A percentile compares a stretch with the other conserved stretches of the same genome.
Conservation (phyloP, 768 basidiomycete species). For the Amanita thiersii region DNA sequence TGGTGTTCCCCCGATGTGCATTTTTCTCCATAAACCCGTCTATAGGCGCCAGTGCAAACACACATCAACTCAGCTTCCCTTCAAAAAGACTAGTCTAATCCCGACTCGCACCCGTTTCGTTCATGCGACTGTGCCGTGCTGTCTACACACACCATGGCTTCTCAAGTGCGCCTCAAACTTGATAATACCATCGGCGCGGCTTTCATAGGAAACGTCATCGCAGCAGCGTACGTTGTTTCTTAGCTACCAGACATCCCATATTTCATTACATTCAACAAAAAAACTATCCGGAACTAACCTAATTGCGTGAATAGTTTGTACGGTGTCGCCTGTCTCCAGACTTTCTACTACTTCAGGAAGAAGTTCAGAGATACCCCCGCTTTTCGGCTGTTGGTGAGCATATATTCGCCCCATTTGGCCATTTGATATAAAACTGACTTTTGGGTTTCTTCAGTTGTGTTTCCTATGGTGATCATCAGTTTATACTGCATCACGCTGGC, state of each 20-base stretch:
- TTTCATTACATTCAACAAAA: too few relatives aligned
- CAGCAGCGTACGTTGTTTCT: conserved; percentile 24
- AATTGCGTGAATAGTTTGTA: conserved; percentile 24
- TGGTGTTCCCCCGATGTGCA: too few relatives aligned
- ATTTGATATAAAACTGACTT: neutral
- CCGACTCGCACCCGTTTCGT: too few relatives aligned
- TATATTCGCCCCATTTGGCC: neutral
- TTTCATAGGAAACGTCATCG: conserved; percentile 32
- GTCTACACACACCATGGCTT: neutral
- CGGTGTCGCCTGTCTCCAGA: conserved; percentile 33
- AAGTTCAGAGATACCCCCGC: conserved; percentile 18
- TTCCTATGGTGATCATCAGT: conserved; percentile 3
- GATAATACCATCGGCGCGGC: conserved; percentile 36
- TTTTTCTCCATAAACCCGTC: too few relatives aligned
- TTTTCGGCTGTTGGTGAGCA: conserved; percentile 24
- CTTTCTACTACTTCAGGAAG: conserved; percentile 28
- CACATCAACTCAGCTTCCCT: too few relatives aligned
- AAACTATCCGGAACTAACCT: too few relatives aligned
- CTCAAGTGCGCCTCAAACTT: conserved; percentile 13
- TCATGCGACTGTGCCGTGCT: neutral
- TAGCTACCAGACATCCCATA: neutral
- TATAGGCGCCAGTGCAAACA: too few relatives aligned
- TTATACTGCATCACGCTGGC: neutral
- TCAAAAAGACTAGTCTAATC: too few relatives aligned
- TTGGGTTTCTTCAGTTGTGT: neutral